Evolutionary conservation across 805 yeast species (phyloP).

Genomic region (Candida sonorensis): DNA sequence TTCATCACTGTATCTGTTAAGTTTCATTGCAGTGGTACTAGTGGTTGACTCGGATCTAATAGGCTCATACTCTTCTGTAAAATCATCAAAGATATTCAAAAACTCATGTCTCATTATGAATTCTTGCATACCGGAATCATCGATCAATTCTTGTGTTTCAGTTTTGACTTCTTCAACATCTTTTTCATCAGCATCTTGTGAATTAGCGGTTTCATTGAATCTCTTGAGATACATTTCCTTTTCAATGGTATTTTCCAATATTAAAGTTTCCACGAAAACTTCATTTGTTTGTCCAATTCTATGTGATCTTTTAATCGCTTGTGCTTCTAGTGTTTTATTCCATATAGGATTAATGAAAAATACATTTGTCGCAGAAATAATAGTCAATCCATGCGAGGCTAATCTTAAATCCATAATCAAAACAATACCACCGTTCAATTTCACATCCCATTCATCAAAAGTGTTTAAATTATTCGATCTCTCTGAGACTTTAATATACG

Average conservation of each 20-base stretch:
- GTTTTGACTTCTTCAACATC: slow-evolving; percentile 14
- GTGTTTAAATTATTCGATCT: slow-evolving; percentile 46
- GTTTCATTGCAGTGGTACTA: slow-evolving; percentile 2
- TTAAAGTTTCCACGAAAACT: slow-evolving; percentile 63
- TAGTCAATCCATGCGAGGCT: slow-evolving; percentile 66
- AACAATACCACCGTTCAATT: slow-evolving; percentile 43
- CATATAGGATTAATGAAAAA: slow-evolving; percentile 70
- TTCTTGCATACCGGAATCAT: slow-evolving; percentile 52
- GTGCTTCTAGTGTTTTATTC: slow-evolving; percentile 65
- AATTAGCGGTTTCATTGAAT: slow-evolving; percentile 8
- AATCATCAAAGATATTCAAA: slow-evolving; percentile 26
- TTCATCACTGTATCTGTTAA: slow-evolving; percentile 3
- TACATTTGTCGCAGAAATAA: slow-evolving; percentile 60
- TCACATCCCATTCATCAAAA: slow-evolving; percentile 37
- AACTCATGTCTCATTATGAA: slow-evolving; percentile 47
- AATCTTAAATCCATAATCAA: slow-evolving; percentile 61
- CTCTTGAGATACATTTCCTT: slow-evolving; percentile 53
- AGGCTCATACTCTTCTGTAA: slow-evolving; percentile 31
- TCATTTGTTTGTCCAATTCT: slow-evolving; percentile 64
- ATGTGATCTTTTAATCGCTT: slow-evolving; percentile 72
- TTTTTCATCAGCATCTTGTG: no score
- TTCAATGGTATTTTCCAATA: slow-evolving; percentile 56
- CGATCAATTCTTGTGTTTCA: slow-evolving; percentile 40
- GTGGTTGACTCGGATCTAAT: slow-evolving; percentile 24
- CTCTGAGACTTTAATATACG: slow-evolving; percentile 44